Evolutionary conservation across 306 rosid genomes (phyloP), one percentile per base, ranked within the genome.

Genomic region (Hippophae rhamnoides): DNA sequence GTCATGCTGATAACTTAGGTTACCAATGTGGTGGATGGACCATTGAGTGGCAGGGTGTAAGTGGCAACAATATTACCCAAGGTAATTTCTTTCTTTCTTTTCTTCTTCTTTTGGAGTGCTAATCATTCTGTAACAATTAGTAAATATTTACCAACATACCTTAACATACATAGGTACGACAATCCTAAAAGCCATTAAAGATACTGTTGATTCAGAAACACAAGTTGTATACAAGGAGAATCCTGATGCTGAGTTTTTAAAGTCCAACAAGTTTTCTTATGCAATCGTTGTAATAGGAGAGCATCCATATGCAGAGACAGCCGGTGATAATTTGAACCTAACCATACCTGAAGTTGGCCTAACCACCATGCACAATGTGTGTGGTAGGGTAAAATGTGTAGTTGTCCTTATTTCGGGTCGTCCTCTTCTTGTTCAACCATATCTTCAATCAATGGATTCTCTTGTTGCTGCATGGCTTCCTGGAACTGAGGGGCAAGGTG

Each of bases 381-480:
- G 81, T 2, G 74, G 77, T 1, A 41, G 41, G 10, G 68, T 76
- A 27, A 72, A 76, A 52, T 76, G 81, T 60, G 77, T 71, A 43
- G 81, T 72, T 38, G 5, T 76, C 0, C 9, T 72, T 12, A 43
- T 72, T 53, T 67, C 81, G 2, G 81, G 81, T 1, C 64, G 81
- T 2, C 81, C 81, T 1, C 62, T 63, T 8, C 74, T 77, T 47
- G 46, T 77, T 9, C 65, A 68, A 38, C 81, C 81, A 0, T 76
- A 76, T 0, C 7, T 72, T 26, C 9, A 52, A 12, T 13, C 0
- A 3, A 65, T 77, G 0, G 69, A 77, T 54, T 74, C 81, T 50
- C 72, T 77, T 18, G 78, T 77, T 50, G 78, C 81, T 11, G 78
- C 81, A 2, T 72, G 77, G 81, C 81, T 72, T 50, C 81, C 81